Base-by-base conservation (phyloP, 2,329 filamentous ascomycete species). In the Ilyonectria destructans region DNA sequence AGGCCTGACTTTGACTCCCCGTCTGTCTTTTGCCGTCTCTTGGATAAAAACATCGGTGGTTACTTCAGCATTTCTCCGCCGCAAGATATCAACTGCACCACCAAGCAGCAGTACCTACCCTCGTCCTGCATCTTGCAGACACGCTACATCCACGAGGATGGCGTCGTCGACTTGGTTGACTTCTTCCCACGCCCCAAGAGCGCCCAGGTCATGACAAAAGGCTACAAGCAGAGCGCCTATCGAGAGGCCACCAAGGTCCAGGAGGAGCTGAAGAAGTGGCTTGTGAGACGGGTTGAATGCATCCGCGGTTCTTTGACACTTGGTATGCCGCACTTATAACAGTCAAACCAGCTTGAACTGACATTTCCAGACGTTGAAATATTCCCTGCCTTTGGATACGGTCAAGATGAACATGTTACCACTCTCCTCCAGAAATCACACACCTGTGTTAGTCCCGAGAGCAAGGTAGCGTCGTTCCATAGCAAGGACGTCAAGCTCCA, bases 1-100 rank as follows among this genome's bases (percentile, higher is more conserved):
- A 92, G 89, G 92, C 92, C 92, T 3, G 89, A 93, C 72, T 95
- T 95, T 77, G 92, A 95, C 79, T 94, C 92, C 6, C 92, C 92
- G 0, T 91, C 91, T 0, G 82, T 95, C 57, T 95, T 95, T 78
- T 93, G 91, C 76, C 89, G 92, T 46, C 85, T 95, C 17, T 81
- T 95, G 3, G 92, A 95, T 80, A 91, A 92, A 76, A 83, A 92
- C 73, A 93, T 92, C 77, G 92, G 93, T 26, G 93, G 92, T 0
- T 89, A 91, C 78, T 94, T 93, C 80, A 90, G 86, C 71, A 92
- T 95, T 71, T 80, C 86, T n/a, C 87, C 89, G 23, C 85, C 86
- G 2, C 72, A 81, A 1, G 79, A 84, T 10, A 77, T 87, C 29
- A 82, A 82, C 7, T 90, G 86, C 74, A 93, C 91, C 3, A 93